phyloP scores from a whole-genome alignment of 352 stramenopile species.

The Globisporangium paroecandrum region DNA sequence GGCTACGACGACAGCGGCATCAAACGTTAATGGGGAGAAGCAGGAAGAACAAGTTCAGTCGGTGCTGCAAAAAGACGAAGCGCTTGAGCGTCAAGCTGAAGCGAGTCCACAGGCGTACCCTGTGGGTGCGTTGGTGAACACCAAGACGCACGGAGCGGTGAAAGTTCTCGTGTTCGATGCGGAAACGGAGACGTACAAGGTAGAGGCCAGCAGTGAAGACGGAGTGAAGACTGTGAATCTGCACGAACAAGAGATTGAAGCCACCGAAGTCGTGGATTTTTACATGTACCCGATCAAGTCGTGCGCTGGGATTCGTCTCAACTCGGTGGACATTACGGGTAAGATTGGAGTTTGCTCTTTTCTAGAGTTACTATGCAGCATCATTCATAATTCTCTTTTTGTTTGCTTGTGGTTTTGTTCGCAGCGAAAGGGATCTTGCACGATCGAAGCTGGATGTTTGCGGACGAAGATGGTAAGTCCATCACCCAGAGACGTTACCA shows the following conservation, averaged over 20 bases:
- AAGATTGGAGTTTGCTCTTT: neutral
- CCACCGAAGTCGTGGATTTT: slow-evolving; percentile 39
- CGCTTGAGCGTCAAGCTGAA: slow-evolving; percentile 24
- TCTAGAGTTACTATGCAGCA: neutral
- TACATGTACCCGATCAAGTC: slow-evolving; percentile 85
- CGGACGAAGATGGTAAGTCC: slow-evolving; percentile 63
- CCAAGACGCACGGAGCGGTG: slow-evolving; percentile 11
- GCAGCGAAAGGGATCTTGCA: slow-evolving; percentile 53
- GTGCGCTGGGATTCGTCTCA: slow-evolving; percentile 59
- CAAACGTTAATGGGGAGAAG: neutral
- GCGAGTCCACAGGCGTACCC: slow-evolving; percentile 22
- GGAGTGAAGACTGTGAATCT: slow-evolving; percentile 19
- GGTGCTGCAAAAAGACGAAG: slow-evolving; percentile 33
- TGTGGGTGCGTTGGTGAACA: slow-evolving; percentile 22
- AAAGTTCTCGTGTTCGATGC: slow-evolving; percentile 28
- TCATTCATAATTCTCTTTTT: neutral
- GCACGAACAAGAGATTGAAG: slow-evolving; percentile 21
- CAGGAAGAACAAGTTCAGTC: slow-evolving; percentile 13
- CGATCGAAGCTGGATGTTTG: slow-evolving; percentile 79
- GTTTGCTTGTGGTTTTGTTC: neutral
- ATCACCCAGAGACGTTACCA: slow-evolving; percentile 66
- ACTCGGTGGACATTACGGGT: slow-evolving; percentile 38
- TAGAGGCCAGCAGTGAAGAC: slow-evolving; percentile 18
- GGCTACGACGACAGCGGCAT: neutral
- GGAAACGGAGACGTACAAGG: slow-evolving; percentile 26